phyloP scores from a whole-genome alignment of 106 monocot species.

The Allium fistulosum region DNA sequence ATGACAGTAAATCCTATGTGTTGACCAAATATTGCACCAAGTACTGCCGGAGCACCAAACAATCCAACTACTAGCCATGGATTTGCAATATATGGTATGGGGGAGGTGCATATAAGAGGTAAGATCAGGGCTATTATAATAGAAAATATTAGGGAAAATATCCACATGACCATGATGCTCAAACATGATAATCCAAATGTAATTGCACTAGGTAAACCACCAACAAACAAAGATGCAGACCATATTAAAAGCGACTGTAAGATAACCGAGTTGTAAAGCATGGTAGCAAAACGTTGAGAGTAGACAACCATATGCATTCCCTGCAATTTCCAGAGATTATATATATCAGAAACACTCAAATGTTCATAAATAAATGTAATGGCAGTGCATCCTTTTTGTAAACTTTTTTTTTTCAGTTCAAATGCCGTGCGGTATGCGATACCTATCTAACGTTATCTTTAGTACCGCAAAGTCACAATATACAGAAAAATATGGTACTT shows the following conservation, averaged over 20 bases:
- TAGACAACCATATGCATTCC: conserved; percentile 92
- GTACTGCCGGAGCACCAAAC: conserved; percentile 83
- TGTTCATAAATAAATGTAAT: too few species aligned
- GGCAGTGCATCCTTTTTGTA: too few species aligned
- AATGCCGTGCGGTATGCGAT: too few species aligned
- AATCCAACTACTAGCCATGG: conserved; percentile 77
- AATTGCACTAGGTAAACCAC: conserved; percentile 54
- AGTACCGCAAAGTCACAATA: too few species aligned
- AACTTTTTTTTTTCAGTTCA: too few species aligned
- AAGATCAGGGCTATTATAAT: conserved; percentile 57
- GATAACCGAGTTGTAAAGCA: conserved; percentile 82
- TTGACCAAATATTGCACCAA: conserved; percentile 87
- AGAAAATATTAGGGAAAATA: conserved; percentile 59
- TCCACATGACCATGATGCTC: conserved; percentile 67
- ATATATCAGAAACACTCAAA: background rate
- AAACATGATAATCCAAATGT: conserved; percentile 65
- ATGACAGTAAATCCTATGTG: conserved; percentile 75
- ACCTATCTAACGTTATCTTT: too few species aligned
- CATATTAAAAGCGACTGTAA: conserved; percentile 77
- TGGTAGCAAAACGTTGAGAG: conserved; percentile 52
- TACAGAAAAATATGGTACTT: too few species aligned
- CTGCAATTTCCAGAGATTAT: conserved; percentile 38
- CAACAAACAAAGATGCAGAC: conserved; percentile 67
- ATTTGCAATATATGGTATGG: conserved; percentile 70
- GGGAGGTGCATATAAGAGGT: conserved; percentile 48